Evolutionary conservation across 805 yeast species (phyloP), one percentile per base, ranked within the genome.

Genomic region (Starmerella geochares): DNA sequence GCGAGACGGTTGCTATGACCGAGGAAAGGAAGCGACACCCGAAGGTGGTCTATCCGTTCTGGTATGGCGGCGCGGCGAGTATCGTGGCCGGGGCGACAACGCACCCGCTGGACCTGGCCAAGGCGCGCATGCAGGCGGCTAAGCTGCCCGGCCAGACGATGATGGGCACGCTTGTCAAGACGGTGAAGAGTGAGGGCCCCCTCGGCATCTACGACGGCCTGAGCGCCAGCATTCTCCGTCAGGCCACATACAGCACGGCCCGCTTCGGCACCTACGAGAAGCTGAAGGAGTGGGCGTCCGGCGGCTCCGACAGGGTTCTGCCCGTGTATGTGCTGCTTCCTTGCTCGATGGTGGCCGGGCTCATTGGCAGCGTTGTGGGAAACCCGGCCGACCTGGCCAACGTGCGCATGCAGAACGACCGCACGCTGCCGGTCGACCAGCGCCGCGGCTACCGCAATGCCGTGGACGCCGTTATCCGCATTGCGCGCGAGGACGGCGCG

Each of bases 331-430:
- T 76, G 16, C 70, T 86, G 48, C 68, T 86, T 49, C 86, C 90
- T 9, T 73, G 80, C 67, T 84, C 94, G 4, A 84, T 86, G 92
- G 55, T 82, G n/a, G 78, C 88, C 11, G 95, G 95, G 47, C 83
- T 81, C 24, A 65, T 79, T 51, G 95, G 95, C 53, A 94, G 94
- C 9, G 66, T 85, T 20, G 82, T 83, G 2, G 95, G 95, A 20
- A 86, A 86, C 62, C 94, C 95, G 3, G 79, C 92, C 1, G 95
- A 86, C 62, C 82, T 86, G 13, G 86, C 84, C 33, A 86, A 86
- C 58, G 83, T 86, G 55, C 76, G 95, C 67, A 86, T 86, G 95
- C 95, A 86, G 65, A 86, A 86, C 64, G 95, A 86, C 61, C 77
- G 82, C 6, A 69, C 87, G 0, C 69, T 83, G 52, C 84, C 87